Conservation (phyloP, 768 basidiomycete species). For the Rhizopogon vulgaris region DNA sequence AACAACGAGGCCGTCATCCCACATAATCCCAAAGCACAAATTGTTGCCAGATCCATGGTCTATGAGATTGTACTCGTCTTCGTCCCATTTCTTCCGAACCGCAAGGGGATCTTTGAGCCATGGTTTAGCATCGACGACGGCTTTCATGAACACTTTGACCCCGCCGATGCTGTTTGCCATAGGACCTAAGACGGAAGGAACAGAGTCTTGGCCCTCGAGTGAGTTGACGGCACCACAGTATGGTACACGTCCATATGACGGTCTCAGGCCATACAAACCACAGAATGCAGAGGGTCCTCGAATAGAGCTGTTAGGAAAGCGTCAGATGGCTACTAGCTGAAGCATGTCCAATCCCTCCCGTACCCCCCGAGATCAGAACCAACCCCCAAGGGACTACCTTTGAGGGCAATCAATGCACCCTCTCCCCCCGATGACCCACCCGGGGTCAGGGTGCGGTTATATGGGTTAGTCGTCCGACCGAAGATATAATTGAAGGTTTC, state of each 20-base stretch:
- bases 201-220: slow-evolving; percentile 63
- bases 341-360: no score
- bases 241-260: slow-evolving; percentile 33
- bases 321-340: no score
- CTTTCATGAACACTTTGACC: slow-evolving; percentile 58
- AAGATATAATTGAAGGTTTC: slow-evolving; percentile 78
- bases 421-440: slow-evolving; percentile 88
- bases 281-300: no score
- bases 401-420: slow-evolving; percentile 58
- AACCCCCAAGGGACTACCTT: slow-evolving; percentile 22
- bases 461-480: slow-evolving; percentile 72
- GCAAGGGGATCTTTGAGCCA: slow-evolving; percentile 52
- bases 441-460: slow-evolving; percentile 60
- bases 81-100: no score
- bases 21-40: slow-evolving; percentile 26
- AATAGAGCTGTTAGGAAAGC: no score
- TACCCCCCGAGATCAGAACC: no score
- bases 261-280: no score
- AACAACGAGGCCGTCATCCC: slow-evolving; percentile 51
- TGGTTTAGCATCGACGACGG: slow-evolving; percentile 51
- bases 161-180: slow-evolving; percentile 50
- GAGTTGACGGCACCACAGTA: slow-evolving; percentile 65
- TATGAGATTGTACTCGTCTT: slow-evolving; percentile 13
- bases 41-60: no score
- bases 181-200: slow-evolving; percentile 71